These are phyloP conservation scores for Blastobotrys petasosporus DNA, from an alignment of 1,139 yeast species.

Conservation along the genomic window DNA sequence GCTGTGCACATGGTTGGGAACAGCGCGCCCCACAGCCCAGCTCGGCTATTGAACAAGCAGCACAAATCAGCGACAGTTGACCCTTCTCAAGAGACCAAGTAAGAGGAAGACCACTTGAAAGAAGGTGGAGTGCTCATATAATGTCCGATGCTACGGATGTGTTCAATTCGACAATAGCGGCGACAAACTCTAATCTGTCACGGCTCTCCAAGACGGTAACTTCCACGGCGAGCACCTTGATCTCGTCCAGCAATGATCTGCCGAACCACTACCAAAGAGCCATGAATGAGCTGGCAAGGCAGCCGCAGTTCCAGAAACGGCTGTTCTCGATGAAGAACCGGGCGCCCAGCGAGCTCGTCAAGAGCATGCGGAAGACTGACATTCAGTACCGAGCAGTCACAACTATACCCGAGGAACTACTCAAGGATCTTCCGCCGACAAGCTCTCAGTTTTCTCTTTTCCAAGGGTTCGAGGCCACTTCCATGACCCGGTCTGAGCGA, in stretches of 20 bases:
- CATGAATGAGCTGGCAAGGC: constrained; percentile 40
- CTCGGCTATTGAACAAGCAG: too few species aligned
- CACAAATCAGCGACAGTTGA: too few species aligned
- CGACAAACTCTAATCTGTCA: constrained; percentile 34
- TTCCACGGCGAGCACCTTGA: constrained; percentile 35
- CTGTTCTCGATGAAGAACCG: constrained; percentile 34
- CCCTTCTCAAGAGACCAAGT: too few species aligned
- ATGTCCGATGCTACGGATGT: constrained; percentile 14
- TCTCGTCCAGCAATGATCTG: constrained; percentile 36
- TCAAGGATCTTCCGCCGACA: constrained; percentile 44
- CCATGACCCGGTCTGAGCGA: neutral
- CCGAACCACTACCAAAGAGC: constrained; percentile 44
- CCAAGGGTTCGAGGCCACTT: constrained; percentile 60
- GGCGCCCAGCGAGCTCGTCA: constrained; percentile 40
- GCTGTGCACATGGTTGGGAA: too few species aligned
- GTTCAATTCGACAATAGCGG: constrained; percentile 34
- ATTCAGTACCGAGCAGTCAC: constrained; percentile 35
- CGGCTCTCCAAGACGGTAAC: constrained; percentile 36
- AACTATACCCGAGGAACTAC: constrained; percentile 51
- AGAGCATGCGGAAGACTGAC: constrained; percentile 25
- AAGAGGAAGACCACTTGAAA: too few species aligned
- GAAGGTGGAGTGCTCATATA: too few species aligned
- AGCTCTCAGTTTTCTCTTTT: constrained; percentile 44
- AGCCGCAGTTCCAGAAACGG: constrained; percentile 35
- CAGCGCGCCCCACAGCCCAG: too few species aligned